These are phyloP conservation scores for Tetragonia tetragonoides DNA, from an alignment of 148 eudicot species.

Conservation along the genomic window DNA sequence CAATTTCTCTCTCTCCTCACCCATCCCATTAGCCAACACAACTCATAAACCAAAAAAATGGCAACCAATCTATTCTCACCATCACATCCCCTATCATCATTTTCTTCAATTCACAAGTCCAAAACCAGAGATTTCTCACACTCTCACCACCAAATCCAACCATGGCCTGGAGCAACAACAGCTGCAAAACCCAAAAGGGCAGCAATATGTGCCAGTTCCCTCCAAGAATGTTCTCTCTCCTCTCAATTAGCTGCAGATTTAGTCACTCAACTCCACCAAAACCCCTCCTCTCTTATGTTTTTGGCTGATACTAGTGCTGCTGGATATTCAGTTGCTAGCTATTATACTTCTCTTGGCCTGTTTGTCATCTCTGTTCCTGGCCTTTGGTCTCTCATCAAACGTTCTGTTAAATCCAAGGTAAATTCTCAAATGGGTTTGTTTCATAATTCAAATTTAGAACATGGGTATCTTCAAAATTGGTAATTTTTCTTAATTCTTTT, in stretches of 20 bases:
- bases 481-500: neutral
- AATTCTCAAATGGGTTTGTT: too few species aligned
- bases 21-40: neutral
- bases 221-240: slow-evolving; percentile 2
- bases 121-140: slow-evolving; percentile 24
- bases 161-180: neutral
- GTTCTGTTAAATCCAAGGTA: slow-evolving; percentile 99
- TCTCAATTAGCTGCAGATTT: slow-evolving; percentile 18
- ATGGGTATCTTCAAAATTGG: neutral
- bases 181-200: slow-evolving; percentile 1
- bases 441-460: neutral
- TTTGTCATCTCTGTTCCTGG: slow-evolving; percentile 97
- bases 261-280: slow-evolving; percentile 16
- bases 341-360: slow-evolving; percentile 92
- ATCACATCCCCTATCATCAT: slow-evolving; percentile 17
- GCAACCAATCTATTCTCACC: slow-evolving; percentile 32
- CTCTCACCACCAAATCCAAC: neutral
- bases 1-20: too few species aligned
- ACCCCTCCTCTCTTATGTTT: slow-evolving; percentile 30
- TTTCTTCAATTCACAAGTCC: slow-evolving; percentile 20
- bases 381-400: slow-evolving; percentile 96
- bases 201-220: slow-evolving; percentile 11
- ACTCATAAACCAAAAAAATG: slow-evolving; percentile 4
- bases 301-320: slow-evolving; percentile 35
- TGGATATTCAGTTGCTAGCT: slow-evolving; percentile 84